A percentile compares a stretch with the other conserved stretches of the same genome.
Conservation (phyloP, 345 rosid species). For the Iberis pinnata region DNA sequence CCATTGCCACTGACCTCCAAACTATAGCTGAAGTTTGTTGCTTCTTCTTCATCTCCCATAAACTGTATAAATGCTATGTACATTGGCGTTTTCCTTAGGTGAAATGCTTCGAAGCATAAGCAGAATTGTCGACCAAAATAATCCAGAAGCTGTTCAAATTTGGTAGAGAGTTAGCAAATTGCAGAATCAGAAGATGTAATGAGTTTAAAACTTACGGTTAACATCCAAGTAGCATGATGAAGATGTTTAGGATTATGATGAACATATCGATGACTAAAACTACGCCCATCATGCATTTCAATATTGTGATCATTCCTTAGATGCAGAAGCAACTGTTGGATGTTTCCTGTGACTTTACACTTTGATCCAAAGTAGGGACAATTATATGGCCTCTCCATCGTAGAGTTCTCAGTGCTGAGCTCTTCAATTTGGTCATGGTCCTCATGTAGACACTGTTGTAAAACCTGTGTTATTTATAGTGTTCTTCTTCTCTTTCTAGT, state of each 20-base stretch:
- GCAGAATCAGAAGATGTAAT: not conserved
- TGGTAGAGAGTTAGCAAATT: not conserved
- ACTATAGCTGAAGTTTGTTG: conserved; percentile 36
- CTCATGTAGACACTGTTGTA: too few species aligned
- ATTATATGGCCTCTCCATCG: too few species aligned
- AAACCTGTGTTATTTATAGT: too few species aligned
- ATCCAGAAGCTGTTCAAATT: conserved; percentile 31
- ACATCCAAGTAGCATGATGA: conserved; percentile 81
- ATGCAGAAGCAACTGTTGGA: too few species aligned
- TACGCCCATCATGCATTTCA: conserved; percentile 74
- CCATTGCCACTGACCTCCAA: conserved; percentile 36
- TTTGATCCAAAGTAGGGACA: too few species aligned
- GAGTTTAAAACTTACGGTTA: conserved; percentile 44
- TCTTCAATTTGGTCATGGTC: too few species aligned
- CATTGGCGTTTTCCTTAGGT: conserved; percentile 31
- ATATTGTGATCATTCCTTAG: conserved; percentile 80
- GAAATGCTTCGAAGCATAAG: conserved; percentile 37
- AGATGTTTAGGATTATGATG: too few species aligned
- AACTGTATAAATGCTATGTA: conserved; percentile 31
- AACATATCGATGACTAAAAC: too few species aligned
- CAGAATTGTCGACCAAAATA: conserved; percentile 36
- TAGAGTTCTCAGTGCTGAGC: too few species aligned
- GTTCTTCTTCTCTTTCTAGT: too few species aligned
- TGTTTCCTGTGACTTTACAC: too few species aligned
- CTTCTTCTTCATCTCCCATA: conserved; percentile 40